Conservation (phyloP, 441 rosid genomes). For the Breynia disticha region DNA sequence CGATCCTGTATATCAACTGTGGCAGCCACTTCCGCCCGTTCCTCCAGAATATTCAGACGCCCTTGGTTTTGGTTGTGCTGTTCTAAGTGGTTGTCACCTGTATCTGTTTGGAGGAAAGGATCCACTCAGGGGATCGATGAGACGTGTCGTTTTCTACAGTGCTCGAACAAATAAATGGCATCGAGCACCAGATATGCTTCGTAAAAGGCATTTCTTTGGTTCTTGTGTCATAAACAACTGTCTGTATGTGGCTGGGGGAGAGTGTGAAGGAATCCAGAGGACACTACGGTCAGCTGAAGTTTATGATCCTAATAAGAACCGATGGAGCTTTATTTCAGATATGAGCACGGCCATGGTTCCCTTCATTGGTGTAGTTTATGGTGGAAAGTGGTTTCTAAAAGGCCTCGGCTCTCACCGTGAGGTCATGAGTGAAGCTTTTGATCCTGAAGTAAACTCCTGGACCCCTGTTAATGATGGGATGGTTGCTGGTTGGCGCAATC, state of each 20-base stretch:
- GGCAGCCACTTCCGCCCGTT: conserved; percentile 96
- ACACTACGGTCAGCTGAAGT: conserved; percentile 86
- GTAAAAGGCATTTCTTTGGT: conserved; percentile 81
- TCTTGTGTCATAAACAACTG: conserved; percentile 84
- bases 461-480: conserved; percentile 58
- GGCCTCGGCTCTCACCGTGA: conserved; percentile 77
- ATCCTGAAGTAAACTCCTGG: conserved; percentile 68
- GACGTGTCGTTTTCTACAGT: conserved; percentile 73
- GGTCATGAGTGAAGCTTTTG: conserved; percentile 84
- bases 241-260: conserved; percentile 88
- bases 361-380: conserved; percentile 75
- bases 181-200: conserved; percentile 83
- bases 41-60: conserved; percentile 83
- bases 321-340: conserved; percentile 81
- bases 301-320: conserved; percentile 69
- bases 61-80: conserved; percentile 91
- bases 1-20: conserved; percentile 62
- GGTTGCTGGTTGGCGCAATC: conserved; percentile 87
- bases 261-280: conserved; percentile 81
- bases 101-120: conserved; percentile 90
- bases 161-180: conserved; percentile 91
- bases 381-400: conserved; percentile 81
- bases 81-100: conserved; percentile 73
- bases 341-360: conserved; percentile 97
- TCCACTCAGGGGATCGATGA: conserved; percentile 73